These are phyloP conservation scores for Globisporangium spiculum DNA, from an alignment of 352 stramenopile genomes.

Conservation along the genomic window DNA sequence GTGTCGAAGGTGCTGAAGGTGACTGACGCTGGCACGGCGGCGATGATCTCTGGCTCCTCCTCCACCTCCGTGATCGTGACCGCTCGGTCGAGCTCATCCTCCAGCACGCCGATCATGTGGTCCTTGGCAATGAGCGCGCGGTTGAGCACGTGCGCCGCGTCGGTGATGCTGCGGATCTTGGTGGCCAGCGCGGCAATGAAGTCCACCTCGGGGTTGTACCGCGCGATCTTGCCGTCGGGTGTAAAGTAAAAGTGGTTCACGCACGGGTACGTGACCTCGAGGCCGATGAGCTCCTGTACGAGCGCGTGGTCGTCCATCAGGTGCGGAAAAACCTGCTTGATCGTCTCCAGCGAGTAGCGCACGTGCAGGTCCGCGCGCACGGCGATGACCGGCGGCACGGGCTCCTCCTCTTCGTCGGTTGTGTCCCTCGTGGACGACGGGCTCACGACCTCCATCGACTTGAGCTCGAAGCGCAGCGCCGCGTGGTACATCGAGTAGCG, in stretches of 20 bases:
- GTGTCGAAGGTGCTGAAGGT: neutral
- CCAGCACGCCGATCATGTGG: constrained; percentile 36
- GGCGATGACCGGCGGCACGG: constrained; percentile 23
- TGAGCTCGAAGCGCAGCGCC: constrained; percentile 42
- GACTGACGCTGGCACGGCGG: no score
- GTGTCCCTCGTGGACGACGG: neutral
- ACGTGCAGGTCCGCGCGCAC: constrained; percentile 33
- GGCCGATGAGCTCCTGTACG: constrained; percentile 36
- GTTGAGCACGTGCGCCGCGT: constrained; percentile 31
- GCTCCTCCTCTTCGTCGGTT: constrained; percentile 4
- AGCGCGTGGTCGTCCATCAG: constrained; percentile 31
- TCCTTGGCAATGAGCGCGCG: constrained; percentile 38
- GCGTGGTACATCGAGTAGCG: constrained; percentile 52
- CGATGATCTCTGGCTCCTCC: neutral
- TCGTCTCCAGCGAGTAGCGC: constrained; percentile 44
- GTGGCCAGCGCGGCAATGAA: constrained; percentile 31
- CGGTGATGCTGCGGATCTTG: constrained; percentile 25
- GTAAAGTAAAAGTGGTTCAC: constrained; percentile 49
- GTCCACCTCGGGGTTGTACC: constrained; percentile 40
- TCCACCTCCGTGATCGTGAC: neutral
- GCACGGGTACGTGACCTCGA: constrained; percentile 43
- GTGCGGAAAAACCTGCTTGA: constrained; percentile 51
- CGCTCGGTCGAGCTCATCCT: neutral
- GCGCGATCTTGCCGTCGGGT: constrained; percentile 34
- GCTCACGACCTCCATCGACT: constrained; percentile 33